Percentiles rank a stretch among this genome's conserved stretches.
Conservation (phyloP, 2,329 filamentous ascomycete species). For the Pseudovirgaria hyperparasitica region DNA sequence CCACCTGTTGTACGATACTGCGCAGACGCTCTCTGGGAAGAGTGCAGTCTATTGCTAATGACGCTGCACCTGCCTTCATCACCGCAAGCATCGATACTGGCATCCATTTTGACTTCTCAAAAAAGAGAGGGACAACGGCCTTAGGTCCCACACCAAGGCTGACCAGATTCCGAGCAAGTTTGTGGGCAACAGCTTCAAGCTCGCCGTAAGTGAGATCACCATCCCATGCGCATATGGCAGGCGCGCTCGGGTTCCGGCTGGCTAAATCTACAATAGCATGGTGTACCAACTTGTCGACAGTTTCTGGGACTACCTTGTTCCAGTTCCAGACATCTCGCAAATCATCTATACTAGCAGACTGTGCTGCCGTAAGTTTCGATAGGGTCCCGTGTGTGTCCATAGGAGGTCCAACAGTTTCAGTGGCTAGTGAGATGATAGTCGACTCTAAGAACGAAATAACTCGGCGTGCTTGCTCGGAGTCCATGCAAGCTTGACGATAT, state of each 20-base stretch:
- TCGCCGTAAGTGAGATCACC: conserved; percentile 3
- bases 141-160: not conserved
- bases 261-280: not conserved
- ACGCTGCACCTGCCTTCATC: conserved; percentile 6
- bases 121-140: conserved; percentile 5
- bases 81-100: conserved; percentile 6
- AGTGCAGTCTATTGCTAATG: conserved; percentile 9
- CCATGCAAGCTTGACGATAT: too few species aligned
- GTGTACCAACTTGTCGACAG: conserved; percentile 1
- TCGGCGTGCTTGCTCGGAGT: too few species aligned
- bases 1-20: conserved; percentile 13
- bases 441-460: too few species aligned
- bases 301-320: conserved; percentile 2
- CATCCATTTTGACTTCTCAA: conserved; percentile 7
- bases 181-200: too few species aligned
- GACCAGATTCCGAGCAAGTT: conserved; percentile 1
- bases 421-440: too few species aligned
- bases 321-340: conserved; percentile 4
- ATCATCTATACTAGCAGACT: too few species aligned
- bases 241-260: conserved; percentile 10
- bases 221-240: conserved; percentile 5
- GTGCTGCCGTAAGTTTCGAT: too few species aligned
- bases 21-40: conserved; percentile 12
- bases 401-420: too few species aligned
- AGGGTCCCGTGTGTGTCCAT: too few species aligned